Evolutionary conservation across 2,329 filamentous ascomycete genomes (phyloP).

Genomic region (Penicillium sp.): DNA sequence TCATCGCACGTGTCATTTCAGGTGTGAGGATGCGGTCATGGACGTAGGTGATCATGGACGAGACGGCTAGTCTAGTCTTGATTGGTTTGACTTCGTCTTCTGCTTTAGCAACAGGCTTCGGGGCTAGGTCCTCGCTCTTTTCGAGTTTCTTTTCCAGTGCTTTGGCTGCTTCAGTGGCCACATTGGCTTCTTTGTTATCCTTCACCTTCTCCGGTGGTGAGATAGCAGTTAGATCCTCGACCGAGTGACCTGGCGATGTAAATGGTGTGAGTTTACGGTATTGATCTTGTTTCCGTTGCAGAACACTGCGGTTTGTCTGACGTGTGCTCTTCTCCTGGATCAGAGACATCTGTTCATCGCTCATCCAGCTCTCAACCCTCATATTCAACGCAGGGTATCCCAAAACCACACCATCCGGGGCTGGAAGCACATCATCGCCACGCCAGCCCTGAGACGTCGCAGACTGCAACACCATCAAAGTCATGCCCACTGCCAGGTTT

Average conservation of each 20-base stretch:
- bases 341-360: constrained; percentile 92
- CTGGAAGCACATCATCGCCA: constrained; percentile 61
- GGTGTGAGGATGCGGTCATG: constrained; percentile 92
- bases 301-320: constrained; percentile 72
- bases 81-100: constrained; percentile 51
- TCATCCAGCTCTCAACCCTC: constrained; percentile 99
- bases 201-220: constrained; percentile 15
- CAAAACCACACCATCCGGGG: constrained; percentile 76
- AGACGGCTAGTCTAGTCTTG: constrained; percentile 84
- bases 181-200: constrained; percentile 19
- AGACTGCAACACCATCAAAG: constrained; percentile 84
- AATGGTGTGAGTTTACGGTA: constrained; percentile 74
- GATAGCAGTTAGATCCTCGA: constrained; percentile 54
- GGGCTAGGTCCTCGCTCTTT: constrained; percentile 33
- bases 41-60: constrained; percentile 97
- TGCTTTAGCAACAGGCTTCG: constrained; percentile 34
- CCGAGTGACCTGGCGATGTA: constrained; percentile 74
- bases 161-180: constrained; percentile 22
- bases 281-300: constrained; percentile 82
- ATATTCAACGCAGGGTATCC: constrained; percentile 91
- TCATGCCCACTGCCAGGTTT: constrained; percentile 74
- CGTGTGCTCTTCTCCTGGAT: constrained; percentile 79
- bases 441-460: constrained; percentile 57
- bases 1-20: constrained; percentile 99
- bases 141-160: constrained; percentile 28